These are phyloP conservation scores for Exutisphaerella laricina DNA, from an alignment of 2,329 filamentous ascomycete genomes.

Conservation along the genomic window DNA sequence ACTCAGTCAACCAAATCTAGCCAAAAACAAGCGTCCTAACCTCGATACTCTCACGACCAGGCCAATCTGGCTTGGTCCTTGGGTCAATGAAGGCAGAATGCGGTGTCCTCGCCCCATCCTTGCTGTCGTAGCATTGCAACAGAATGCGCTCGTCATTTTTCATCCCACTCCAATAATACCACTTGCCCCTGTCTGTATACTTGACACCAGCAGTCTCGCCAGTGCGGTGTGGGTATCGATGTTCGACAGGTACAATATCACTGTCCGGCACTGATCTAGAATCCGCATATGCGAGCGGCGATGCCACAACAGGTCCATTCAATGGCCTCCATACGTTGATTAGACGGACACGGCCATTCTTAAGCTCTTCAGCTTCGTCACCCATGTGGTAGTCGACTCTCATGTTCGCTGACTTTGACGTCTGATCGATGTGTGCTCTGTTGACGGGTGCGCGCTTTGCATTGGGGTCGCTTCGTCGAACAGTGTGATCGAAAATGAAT, in stretches of 20 bases:
- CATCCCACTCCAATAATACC: slow-evolving; percentile 80
- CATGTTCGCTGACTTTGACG: slow-evolving; percentile 56
- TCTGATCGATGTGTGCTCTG: slow-evolving; percentile 79
- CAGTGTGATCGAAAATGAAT: slow-evolving; percentile 81
- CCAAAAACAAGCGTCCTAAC: slow-evolving; percentile 76
- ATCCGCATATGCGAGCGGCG: slow-evolving; percentile 55
- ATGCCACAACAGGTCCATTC: slow-evolving; percentile 52
- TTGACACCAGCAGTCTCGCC: slow-evolving; percentile 70
- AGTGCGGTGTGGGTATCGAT: slow-evolving; percentile 63
- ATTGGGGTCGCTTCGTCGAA: slow-evolving; percentile 59
- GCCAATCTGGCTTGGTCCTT: slow-evolving; percentile 58
- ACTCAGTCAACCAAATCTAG: slow-evolving; percentile 6
- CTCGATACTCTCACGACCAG: slow-evolving; percentile 78
- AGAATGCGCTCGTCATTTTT: slow-evolving; percentile 52
- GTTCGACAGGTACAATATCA: slow-evolving; percentile 67
- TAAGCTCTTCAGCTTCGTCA: slow-evolving; percentile 60
- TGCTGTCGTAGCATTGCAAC: slow-evolving; percentile 46
- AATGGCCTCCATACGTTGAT: slow-evolving; percentile 78
- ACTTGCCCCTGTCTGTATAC: slow-evolving; percentile 58
- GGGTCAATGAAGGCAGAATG: slow-evolving; percentile 79
- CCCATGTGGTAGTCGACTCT: slow-evolving; percentile 64
- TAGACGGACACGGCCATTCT: slow-evolving; percentile 68
- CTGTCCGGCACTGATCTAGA: slow-evolving; percentile 50
- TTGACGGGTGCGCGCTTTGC: slow-evolving; percentile 64
- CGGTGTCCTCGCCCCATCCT: slow-evolving; percentile 44